Evolutionary conservation across 2,329 filamentous ascomycete species (phyloP).

Genomic region (Apiospora pterosperma): DNA sequence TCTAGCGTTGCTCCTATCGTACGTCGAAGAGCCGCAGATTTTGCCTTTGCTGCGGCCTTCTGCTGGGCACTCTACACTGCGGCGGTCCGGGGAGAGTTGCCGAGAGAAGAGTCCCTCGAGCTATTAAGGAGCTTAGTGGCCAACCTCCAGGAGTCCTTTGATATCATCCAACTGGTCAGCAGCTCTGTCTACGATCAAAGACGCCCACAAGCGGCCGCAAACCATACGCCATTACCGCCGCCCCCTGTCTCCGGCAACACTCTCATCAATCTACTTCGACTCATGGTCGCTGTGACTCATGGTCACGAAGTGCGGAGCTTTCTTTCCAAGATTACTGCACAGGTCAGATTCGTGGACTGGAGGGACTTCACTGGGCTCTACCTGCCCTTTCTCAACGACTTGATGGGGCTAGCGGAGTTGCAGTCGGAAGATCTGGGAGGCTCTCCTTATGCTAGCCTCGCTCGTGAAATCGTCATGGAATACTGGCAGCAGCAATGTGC

Average conservation of each 20-base stretch:
- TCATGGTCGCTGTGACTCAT: background rate
- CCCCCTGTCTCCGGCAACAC: background rate
- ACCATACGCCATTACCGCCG: background rate
- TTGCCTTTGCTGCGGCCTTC: background rate
- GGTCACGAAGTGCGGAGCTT: background rate
- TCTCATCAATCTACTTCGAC: background rate
- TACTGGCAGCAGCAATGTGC: background rate
- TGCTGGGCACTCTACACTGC: background rate
- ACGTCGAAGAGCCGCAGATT: background rate
- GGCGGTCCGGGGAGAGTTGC: background rate
- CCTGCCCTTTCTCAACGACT: background rate
- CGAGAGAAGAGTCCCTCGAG: background rate
- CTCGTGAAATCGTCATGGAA: background rate
- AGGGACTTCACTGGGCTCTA: background rate
- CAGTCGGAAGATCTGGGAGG: background rate
- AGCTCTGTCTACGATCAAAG: background rate
- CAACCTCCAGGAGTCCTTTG: background rate
- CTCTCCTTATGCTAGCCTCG: background rate
- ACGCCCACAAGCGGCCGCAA: background rate
- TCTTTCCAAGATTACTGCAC: background rate
- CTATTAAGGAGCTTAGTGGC: background rate
- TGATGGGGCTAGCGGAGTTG: background rate
- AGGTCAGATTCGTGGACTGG: background rate
- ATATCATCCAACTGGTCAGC: background rate
- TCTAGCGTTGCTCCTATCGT: background rate